Evolutionary conservation across 345 rosid genomes (phyloP), one percentile per base, ranked within the genome.

Genomic region (Conringia planisiliqua): DNA sequence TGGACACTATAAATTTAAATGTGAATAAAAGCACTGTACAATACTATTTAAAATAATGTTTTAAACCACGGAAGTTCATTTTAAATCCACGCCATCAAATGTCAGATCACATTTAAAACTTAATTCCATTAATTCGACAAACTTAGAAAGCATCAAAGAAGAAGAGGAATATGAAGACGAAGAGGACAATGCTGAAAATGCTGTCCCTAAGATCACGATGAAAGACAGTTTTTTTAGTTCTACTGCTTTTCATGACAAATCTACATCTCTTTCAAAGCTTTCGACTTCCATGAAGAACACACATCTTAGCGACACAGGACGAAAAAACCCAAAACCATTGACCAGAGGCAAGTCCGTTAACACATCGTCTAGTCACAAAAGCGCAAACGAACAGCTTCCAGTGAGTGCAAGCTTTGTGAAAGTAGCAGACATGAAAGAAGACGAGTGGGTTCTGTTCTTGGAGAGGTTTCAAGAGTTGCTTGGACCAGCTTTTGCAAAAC

Each of bases 311-410:
- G 95, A 89, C 68, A 86, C 80, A 66, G 82, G 50, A 57, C 75
- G 68, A 17, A 87, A 83, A 66, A 39, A 12, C 58, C 72, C 59
- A 16, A 91, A 85, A 61, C 72, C 80, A 0, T 79, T 78, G 54
- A 68, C 79, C 0, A 88, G 86, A 58, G 22, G 69, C 56, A 89
- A 82, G 66, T 73, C 79, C 10, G 99, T 75, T 58, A 86, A 89
- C 58, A 74, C 92, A 36, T 92, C 89, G 39, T 86, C 90, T 42
- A 96, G 94, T 62, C 93, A 91, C 71, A 82, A 89, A 79, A 95
- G 98, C 76, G 98, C 98, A 3, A 90, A 86, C 63, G 97, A 90
- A 83, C 98, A 86, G 84, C 87, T 89, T 58, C 97, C 92, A 56
- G 86, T 82, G 10, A 87, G 90, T 64, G 74, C 42, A 68, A 92